Conservation (phyloP, 2,329 filamentous ascomycete species). For the Microcyclosporella mali region DNA sequence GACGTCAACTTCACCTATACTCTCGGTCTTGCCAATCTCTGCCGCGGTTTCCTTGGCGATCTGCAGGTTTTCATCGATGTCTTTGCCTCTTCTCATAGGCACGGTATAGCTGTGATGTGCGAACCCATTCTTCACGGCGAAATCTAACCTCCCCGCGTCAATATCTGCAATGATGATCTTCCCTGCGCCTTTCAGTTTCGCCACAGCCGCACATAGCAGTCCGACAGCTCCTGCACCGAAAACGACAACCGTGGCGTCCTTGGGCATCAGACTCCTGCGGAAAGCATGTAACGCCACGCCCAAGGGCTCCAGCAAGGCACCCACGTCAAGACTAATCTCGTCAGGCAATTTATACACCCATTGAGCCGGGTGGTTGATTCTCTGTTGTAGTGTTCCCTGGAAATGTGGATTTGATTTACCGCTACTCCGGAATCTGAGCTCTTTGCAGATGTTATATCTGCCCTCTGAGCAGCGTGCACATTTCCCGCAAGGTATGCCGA, state of each 20-base stretch:
- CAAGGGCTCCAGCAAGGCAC: constrained; percentile 55
- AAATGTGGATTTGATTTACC: constrained; percentile 57
- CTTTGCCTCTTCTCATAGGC: constrained; percentile 41
- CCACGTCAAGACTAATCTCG: constrained; percentile 48
- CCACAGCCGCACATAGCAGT: constrained; percentile 52
- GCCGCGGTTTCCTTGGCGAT: constrained; percentile 47
- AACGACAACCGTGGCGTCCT: constrained; percentile 47
- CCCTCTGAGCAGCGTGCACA: constrained; percentile 52
- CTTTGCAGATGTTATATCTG: constrained; percentile 57
- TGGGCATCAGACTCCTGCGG: constrained; percentile 46
- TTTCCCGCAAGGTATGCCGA: constrained; percentile 72
- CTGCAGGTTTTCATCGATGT: constrained; percentile 49
- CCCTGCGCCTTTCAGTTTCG: constrained; percentile 47
- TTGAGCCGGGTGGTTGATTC: constrained; percentile 55
- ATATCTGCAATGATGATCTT: constrained; percentile 57
- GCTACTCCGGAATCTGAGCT: constrained; percentile 53
- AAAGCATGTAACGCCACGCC: constrained; percentile 57
- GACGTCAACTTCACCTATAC: constrained; percentile 55
- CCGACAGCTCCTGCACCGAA: constrained; percentile 59
- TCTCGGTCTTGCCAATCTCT: constrained; percentile 35
- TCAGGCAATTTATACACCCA: constrained; percentile 56
- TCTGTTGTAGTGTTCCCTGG: constrained; percentile 58
- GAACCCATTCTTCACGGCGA: constrained; percentile 48
- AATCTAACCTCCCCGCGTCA: constrained; percentile 50
- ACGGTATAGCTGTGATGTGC: constrained; percentile 43